Evolutionary conservation across 441 rosid species (phyloP).

Genomic region (Brassica hybrid): DNA sequence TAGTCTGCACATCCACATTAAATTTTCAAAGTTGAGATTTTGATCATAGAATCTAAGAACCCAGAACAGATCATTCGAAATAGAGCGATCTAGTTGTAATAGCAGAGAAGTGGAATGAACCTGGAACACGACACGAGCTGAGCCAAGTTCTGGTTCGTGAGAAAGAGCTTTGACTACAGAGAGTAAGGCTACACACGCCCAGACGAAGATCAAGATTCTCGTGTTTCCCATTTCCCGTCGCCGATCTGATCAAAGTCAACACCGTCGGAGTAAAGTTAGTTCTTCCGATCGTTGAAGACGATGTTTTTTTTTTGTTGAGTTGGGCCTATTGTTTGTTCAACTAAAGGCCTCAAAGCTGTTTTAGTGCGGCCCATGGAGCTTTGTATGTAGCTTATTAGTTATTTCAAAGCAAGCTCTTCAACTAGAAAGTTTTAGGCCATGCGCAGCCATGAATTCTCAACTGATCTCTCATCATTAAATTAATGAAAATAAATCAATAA

Average conservation of each 20-base stretch:
- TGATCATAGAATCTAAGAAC: neutral
- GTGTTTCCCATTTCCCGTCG: conserved; percentile 37
- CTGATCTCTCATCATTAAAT: too few species aligned
- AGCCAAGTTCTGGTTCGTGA: conserved; percentile 66
- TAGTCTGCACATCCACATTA: conserved; percentile 57
- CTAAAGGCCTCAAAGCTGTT: neutral
- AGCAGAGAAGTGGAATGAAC: conserved; percentile 42
- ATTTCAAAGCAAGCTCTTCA: neutral
- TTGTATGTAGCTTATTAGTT: neutral
- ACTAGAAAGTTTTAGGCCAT: neutral
- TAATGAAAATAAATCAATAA: too few species aligned
- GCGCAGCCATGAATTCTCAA: too few species aligned
- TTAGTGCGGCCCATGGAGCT: neutral
- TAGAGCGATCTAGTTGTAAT: neutral
- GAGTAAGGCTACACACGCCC: conserved; percentile 36
- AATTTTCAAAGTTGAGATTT: neutral
- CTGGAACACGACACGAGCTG: conserved; percentile 92
- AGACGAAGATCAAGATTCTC: conserved; percentile 27
- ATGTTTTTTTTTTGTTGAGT: neutral
- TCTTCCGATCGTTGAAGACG: conserved; percentile 29
- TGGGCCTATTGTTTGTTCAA: conserved; percentile 29
- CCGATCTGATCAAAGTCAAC: conserved; percentile 47
- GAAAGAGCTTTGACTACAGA: conserved; percentile 43
- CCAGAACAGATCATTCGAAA: neutral
- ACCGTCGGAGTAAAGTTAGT: neutral